Evolutionary conservation across 2,329 filamentous ascomycete species (phyloP).

Genomic region (Aureobasidium pullulans): DNA sequence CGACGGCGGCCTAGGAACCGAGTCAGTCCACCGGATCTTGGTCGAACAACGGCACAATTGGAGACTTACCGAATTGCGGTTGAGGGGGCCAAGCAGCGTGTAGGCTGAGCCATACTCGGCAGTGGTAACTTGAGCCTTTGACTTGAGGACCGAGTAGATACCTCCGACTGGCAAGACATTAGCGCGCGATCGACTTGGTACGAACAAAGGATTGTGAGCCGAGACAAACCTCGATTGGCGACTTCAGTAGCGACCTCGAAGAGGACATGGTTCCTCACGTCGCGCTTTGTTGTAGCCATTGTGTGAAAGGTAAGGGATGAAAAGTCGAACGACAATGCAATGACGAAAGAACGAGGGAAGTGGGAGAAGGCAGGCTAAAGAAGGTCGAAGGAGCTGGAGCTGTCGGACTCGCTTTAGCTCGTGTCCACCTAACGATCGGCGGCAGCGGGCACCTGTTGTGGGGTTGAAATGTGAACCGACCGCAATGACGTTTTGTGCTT

Average conservation of each 20-base stretch:
- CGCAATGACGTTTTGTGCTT: too few relatives aligned
- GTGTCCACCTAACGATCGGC: too few relatives aligned
- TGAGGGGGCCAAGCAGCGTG: slow-evolving; percentile 88
- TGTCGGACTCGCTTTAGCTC: too few relatives aligned
- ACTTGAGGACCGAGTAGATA: slow-evolving; percentile 99
- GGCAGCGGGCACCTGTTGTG: too few relatives aligned
- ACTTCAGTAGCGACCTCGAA: slow-evolving; percentile 98
- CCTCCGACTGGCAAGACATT: slow-evolving; percentile 63
- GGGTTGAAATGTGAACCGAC: too few relatives aligned
- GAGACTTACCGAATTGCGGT: slow-evolving; percentile 70
- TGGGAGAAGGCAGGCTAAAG: slow-evolving; percentile 4
- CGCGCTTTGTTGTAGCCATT: slow-evolving; percentile 42
- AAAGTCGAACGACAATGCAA: background rate
- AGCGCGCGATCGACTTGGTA: slow-evolving; percentile 11
- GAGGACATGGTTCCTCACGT: slow-evolving; percentile 91
- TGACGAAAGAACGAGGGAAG: background rate
- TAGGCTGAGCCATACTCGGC: slow-evolving; percentile 98
- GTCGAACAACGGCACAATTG: slow-evolving; percentile 3
- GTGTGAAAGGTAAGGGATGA: background rate
- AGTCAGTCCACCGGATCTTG: slow-evolving; percentile 15
- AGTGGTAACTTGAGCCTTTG: slow-evolving; percentile 94
- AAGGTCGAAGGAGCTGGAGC: too few relatives aligned
- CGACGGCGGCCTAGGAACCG: slow-evolving; percentile 70
- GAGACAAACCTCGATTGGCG: slow-evolving; percentile 75
- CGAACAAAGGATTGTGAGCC: background rate